Base-by-base conservation (phyloP, 2,329 filamentous ascomycete genomes). In the Phaeosphaeriaceae sp. region DNA sequence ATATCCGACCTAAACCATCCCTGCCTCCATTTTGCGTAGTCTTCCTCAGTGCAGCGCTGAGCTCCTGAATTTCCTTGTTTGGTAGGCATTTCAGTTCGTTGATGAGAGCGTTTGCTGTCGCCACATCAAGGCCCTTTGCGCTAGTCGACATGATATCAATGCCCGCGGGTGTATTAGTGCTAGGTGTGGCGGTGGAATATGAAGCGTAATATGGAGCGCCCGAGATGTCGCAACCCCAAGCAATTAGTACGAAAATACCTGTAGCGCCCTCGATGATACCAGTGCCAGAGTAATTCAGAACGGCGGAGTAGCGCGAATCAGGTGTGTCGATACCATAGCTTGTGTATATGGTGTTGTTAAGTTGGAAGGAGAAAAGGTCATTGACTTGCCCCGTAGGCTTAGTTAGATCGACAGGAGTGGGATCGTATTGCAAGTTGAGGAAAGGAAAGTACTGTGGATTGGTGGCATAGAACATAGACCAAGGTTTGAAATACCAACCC, bases 351-450 rank as follows among this genome's bases (percentile, higher is more conserved):
- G 42, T 56, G 33, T 49, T 40, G 21, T 58, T 60, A 4, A 60
- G 29, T 23, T 63, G 58, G 54, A 63, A 61, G 6, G 54, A 55
- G 38, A 48, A 51, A 15, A 63, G 52, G 21, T 60, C 58, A 17
- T 63, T 60, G 4, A 61, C 45, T 6, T 43, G 33, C 4, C 55
- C 50, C 8, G 16, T 36, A 2, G 50, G 43, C 9, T 50, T 7
- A n/a, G 34, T n/a, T 4, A 35, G 39, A 9, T 52, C 26, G 13
- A 58, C 38, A 13, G 54, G 42, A 4, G 46, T 58, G 3, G 58
- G 58, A 28, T 63, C 58, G 46, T 59, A 63, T 21, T 60, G 58
- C 8, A 56, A 42, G 42, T 63, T 58, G 2, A 45, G 50, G 29
- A 63, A 46, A 1, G 40, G 37, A 2, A 38, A 37, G 16, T 52